Conservation (phyloP, 257 asterid genomes). For the Orobanche coerulescens region DNA sequence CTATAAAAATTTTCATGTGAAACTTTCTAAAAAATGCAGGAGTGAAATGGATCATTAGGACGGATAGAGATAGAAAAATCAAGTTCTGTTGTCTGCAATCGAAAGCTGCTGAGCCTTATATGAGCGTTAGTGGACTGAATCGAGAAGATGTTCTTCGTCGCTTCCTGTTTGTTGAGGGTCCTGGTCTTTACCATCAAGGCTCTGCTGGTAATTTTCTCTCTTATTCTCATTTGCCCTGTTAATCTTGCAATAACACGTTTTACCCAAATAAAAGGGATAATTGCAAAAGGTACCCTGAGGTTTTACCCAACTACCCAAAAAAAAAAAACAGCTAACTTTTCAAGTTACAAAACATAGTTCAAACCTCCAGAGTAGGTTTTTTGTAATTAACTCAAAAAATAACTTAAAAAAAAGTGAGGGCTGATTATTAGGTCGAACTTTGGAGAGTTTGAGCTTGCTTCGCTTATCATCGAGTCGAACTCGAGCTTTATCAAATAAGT, state of each 20-base stretch:
- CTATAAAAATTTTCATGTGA: not conserved
- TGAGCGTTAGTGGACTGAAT: slow-evolving; percentile 51
- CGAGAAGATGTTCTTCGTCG: slow-evolving; percentile 72
- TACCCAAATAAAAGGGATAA: too few relatives aligned
- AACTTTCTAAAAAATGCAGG: slow-evolving; percentile 39
- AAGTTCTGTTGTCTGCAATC: slow-evolving; percentile 92
- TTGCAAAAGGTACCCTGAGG: too few relatives aligned
- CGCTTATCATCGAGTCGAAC: too few relatives aligned
- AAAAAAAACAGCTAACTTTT: too few relatives aligned
- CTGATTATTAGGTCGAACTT: too few relatives aligned
- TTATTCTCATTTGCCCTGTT: not conserved
- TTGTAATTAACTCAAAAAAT: not conserved
- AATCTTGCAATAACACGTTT: not conserved
- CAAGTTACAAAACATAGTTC: too few relatives aligned
- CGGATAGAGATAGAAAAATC: slow-evolving; percentile 67
- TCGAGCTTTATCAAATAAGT: too few relatives aligned
- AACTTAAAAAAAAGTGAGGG: not conserved
- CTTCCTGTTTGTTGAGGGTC: slow-evolving; percentile 76
- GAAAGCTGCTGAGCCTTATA: slow-evolving; percentile 85
- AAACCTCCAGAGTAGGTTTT: not conserved
- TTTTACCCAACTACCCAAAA: too few relatives aligned
- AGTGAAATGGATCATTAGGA: slow-evolving; percentile 69
- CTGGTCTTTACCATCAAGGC: slow-evolving; percentile 76
- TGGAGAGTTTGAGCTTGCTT: too few relatives aligned
- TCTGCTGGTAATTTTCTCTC: slow-evolving; percentile 54